Evolutionary conservation across 345 rosid genomes (phyloP), one percentile per base, ranked within the genome.

Genomic region (Noccaea caerulescens): DNA sequence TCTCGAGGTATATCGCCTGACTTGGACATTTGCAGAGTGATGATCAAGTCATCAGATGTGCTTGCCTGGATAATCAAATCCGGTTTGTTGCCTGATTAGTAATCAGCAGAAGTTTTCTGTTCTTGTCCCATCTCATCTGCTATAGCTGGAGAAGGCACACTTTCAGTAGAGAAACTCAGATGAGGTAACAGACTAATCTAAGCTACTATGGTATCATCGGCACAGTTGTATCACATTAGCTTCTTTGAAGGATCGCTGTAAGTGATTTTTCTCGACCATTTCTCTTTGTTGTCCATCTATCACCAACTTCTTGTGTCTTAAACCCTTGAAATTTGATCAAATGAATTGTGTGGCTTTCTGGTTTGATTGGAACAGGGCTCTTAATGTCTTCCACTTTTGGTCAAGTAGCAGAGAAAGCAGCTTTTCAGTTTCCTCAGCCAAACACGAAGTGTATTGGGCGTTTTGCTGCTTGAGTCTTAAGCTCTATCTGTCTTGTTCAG

Each of bases 1-100:
- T 81, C 77, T 10, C 36, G 64, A 47, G 88, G 83, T 55, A 57
- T 84, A 77, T 76, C 66, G 46, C 93, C 96, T 13, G 93, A 89
- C 70, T 76, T 80, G 32, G 81, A 81, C 64, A 79, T 91, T 34
- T 89, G 86, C 72, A 72, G 77, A 68, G 70, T 71, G 66, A 73
- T 89, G 82, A 77, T 84, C 39, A 72, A 69, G 70, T 78, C 86
- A 37, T 76, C 81, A 63, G 62, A 70, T 74, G 80, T 82, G 51
- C 62, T 84, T 63, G 82, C 85, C 18, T 61, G 45, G 80, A 81
- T 76, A 72, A 73, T 82, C 58, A 89, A 87, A 79, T 76, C 58
- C 51, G 76, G 93, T 54, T 55, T 84, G 10, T 68, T 82, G 52
- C 71, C 79, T 51, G 78, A 76, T 53, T 41, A 45, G 63, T 72